These are phyloP conservation scores for Dendrocalamus sinicus DNA, from an alignment of 176 grass and related monocot genomes.

Conservation along the genomic window DNA sequence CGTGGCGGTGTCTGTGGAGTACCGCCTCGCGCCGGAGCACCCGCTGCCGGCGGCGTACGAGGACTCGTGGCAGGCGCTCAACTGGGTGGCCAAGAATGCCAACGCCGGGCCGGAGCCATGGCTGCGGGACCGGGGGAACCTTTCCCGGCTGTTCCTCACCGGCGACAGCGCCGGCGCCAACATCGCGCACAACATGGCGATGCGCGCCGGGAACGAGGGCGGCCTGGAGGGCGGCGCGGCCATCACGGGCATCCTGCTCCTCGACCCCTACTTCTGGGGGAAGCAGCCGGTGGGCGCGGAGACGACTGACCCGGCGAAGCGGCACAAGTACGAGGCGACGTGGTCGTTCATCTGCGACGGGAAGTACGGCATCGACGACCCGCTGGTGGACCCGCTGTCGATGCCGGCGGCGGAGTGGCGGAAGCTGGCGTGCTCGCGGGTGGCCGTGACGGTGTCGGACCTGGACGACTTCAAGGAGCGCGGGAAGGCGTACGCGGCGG, in stretches of 20 bases:
- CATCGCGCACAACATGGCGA: slow-evolving; percentile 61
- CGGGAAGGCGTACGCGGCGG: slow-evolving; percentile 58
- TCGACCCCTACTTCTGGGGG: slow-evolving; percentile 80
- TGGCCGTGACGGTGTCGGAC: slow-evolving; percentile 61
- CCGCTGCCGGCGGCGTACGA: slow-evolving; percentile 69
- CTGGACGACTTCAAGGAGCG: slow-evolving; percentile 61
- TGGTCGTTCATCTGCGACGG: slow-evolving; percentile 67
- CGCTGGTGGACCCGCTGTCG: slow-evolving; percentile 62
- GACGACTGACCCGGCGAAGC: slow-evolving; percentile 48
- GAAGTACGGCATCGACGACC: slow-evolving; percentile 64
- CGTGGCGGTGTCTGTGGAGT: slow-evolving; percentile 78
- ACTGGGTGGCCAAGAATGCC: slow-evolving; percentile 62
- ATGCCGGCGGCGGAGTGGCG: slow-evolving; percentile 33
- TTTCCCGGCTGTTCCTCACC: slow-evolving; percentile 52
- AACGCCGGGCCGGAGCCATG: slow-evolving; percentile 55
- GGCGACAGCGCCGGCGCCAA: slow-evolving; percentile 75
- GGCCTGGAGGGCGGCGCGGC: slow-evolving; percentile 35
- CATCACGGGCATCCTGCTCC: slow-evolving; percentile 58
- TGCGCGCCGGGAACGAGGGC: slow-evolving; percentile 23
- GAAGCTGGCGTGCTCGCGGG: slow-evolving; percentile 46
- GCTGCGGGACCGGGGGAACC: slow-evolving; percentile 48
- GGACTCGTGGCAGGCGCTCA: slow-evolving; percentile 44
- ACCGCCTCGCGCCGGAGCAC: slow-evolving; percentile 84
- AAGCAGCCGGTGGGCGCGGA: slow-evolving; percentile 65
- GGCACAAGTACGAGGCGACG: slow-evolving; percentile 59